Evolutionary conservation across 176 grass and related monocot species (phyloP), one percentile per base, ranked within the genome.

Genomic region (Poa pratensis): DNA sequence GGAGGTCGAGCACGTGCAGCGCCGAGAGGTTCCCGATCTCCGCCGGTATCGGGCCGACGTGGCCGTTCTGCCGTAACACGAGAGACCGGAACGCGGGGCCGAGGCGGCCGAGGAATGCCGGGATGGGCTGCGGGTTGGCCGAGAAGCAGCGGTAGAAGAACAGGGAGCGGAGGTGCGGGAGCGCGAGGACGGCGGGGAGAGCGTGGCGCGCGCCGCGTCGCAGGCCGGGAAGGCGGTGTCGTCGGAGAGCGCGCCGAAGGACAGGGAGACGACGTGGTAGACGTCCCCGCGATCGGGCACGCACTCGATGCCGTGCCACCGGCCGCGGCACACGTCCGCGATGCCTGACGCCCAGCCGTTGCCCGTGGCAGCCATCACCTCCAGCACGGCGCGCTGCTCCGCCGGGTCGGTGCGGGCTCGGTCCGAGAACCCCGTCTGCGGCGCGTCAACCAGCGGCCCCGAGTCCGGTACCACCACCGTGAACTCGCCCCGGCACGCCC

Each of bases 291-390:
- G 74, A 85, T 93, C 88, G 16, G 91, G 87, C 69, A 89, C 91
- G 84, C 96, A 99, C 90, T 96, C 91, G 78, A 99, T 99, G 82
- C 96, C 96, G 86, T 99, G 96, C 96, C 96, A 99, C 51, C 96
- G 83, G 77, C 90, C 91, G 17, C 84, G 91, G 87, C 96, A 99
- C 62, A 99, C 96, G 87, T 99, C 93, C 1, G 85, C 79, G 78
- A 97, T 86, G 50, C 75, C 79, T 19, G 90, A 81, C 45, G 87
- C 90, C 95, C 95, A 94, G 27, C 77, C 88, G 55, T 97, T 97
- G 53, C 95, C 95, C 51, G 90, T 97, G 6, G 92, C 88, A 78
- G 67, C 86, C 95, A 97, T 97, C 58, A 94, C 65, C 63, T 87
- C 90, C 82, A 90, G 88, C 84, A 94, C 95, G 3, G 95, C 95